Percentiles rank a stretch among this genome's conserved stretches.
Evolutionary conservation across 345 rosid genomes (phyloP).

Genomic region (Boechera stricta): DNA sequence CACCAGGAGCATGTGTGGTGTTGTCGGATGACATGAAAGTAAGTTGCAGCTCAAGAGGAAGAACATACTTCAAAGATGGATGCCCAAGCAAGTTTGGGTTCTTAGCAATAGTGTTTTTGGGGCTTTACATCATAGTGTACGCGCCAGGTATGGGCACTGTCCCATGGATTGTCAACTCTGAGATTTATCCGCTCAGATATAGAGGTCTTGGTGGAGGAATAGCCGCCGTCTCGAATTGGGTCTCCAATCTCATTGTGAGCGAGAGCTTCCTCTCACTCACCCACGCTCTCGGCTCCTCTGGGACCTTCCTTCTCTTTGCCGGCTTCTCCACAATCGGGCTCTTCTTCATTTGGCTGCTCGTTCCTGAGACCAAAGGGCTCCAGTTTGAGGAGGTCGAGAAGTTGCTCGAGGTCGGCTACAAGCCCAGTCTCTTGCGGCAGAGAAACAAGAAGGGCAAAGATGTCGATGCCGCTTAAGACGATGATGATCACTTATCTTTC

Average conservation of each 20-base stretch:
- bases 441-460: constrained; percentile 33
- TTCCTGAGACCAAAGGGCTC: constrained; percentile 87
- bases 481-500: neutral
- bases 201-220: constrained; percentile 91
- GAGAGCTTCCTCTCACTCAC: constrained; percentile 64
- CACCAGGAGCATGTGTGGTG: constrained; percentile 78
- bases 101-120: constrained; percentile 67
- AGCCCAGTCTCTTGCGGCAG: constrained; percentile 47
- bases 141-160: constrained; percentile 91
- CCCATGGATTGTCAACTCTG: constrained; percentile 96
- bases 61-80: constrained; percentile 65
- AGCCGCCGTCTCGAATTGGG: constrained; percentile 80
- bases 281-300: constrained; percentile 59
- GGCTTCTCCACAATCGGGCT: constrained; percentile 56
- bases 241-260: constrained; percentile 75
- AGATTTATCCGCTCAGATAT: constrained; percentile 83
- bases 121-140: constrained; percentile 67
- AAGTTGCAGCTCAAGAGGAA: constrained; percentile 45
- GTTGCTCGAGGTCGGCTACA: constrained; percentile 64
- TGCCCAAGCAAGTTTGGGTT: constrained; percentile 86
- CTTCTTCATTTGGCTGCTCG: constrained; percentile 61
- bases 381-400: constrained; percentile 80
- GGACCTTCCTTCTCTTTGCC: constrained; percentile 73
- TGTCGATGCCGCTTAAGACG: constrained; percentile 32
- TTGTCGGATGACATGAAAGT: constrained; percentile 37